Percentiles rank a stretch among this genome's conserved stretches.
Evolutionary conservation across 805 yeast genomes (phyloP).

Genomic region (Kregervanrija fluxuum): DNA sequence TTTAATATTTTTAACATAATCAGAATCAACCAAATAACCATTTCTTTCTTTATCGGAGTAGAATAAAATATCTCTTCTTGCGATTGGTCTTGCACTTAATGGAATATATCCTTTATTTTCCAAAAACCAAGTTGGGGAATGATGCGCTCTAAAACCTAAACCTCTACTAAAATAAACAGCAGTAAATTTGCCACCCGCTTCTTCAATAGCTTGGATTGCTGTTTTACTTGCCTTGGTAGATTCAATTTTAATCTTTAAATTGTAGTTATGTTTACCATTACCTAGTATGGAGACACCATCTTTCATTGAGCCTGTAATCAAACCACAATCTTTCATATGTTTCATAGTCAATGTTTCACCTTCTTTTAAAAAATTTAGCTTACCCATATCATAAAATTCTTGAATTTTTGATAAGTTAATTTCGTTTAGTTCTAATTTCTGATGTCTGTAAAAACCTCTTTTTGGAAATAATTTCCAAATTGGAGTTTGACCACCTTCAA

Average conservation of each 20-base stretch:
- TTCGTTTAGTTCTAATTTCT: conserved; percentile 43
- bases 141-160: conserved; percentile 66
- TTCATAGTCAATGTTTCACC: conserved; percentile 69
- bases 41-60: conserved; percentile 65
- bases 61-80: conserved; percentile 69
- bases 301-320: conserved; percentile 60
- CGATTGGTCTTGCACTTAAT: conserved; percentile 76
- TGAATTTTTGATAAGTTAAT: conserved; percentile 66
- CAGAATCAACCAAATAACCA: conserved; percentile 55
- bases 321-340: conserved; percentile 67
- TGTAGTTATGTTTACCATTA: conserved; percentile 43
- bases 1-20: conserved; percentile 29
- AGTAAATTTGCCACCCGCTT: conserved; percentile 64
- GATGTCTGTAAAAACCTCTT: conserved; percentile 72
- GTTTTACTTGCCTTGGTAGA: conserved; percentile 72
- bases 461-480: conserved; percentile 79
- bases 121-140: conserved; percentile 65
- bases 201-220: conserved; percentile 70
- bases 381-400: conserved; percentile 60
- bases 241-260: conserved; percentile 65
- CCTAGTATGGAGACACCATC: conserved; percentile 83
- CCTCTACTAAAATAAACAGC: conserved; percentile 60
- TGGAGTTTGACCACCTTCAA: conserved; percentile 99
- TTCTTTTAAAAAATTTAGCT: conserved; percentile 43
- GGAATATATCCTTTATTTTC: conserved; percentile 75